These are phyloP conservation scores for Vitis hybrid DNA, from an alignment of 177 flowering plant genomes.

Conservation along the genomic window DNA sequence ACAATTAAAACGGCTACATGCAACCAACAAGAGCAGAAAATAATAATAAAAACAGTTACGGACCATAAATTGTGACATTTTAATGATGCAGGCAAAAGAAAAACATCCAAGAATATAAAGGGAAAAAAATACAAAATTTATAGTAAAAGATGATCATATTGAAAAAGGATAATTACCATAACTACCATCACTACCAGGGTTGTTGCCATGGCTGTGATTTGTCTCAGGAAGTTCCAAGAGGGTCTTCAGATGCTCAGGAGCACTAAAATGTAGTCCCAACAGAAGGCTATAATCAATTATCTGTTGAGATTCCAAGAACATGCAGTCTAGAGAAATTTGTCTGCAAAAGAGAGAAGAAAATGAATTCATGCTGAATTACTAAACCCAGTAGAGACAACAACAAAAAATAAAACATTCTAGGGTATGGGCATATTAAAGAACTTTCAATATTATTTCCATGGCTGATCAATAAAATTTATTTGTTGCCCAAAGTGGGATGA, in stretches of 20 bases:
- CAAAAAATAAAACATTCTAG: not conserved
- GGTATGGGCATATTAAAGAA: not conserved
- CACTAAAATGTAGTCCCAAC: conserved; percentile 90
- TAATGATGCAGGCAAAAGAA: not conserved
- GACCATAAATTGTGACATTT: not conserved
- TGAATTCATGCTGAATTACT: conserved; percentile 11
- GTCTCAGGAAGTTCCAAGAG: conserved; percentile 42
- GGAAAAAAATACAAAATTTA: not conserved
- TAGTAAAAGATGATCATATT: not conserved
- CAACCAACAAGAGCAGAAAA: not conserved
- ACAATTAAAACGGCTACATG: not conserved
- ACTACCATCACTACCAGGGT: conserved; percentile 37
- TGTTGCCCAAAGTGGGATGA: not conserved
- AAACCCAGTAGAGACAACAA: no score
- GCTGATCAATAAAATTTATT: not conserved
- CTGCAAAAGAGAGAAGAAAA: conserved; percentile 39
- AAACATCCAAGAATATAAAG: not conserved
- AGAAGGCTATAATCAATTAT: conserved; percentile 95
- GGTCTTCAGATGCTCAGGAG: conserved; percentile 71
- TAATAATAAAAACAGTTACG: not conserved
- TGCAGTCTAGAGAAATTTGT: conserved; percentile 73
- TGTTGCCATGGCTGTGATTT: conserved; percentile 20
- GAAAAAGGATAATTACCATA: conserved; percentile 33
- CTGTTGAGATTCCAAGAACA: conserved; percentile 71
- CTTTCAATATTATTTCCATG: not conserved